Evolutionary conservation across 257 asterid species (phyloP).

Genomic region (Solanum habrochaites): DNA sequence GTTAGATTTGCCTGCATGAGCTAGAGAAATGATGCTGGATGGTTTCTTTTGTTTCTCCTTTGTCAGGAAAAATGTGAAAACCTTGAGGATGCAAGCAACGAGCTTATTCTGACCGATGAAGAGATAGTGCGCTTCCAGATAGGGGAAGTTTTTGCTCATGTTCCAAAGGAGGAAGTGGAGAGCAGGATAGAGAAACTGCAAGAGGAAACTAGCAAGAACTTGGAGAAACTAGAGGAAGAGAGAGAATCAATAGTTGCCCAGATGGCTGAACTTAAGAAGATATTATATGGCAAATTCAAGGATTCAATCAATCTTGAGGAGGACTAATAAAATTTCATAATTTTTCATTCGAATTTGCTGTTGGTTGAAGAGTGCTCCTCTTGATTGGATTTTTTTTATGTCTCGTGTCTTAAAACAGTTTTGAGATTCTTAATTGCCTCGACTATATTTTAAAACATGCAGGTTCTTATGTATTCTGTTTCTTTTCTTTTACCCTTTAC

Average conservation of each 20-base stretch:
- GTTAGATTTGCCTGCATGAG: too few species aligned
- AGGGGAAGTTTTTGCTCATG: conserved; percentile 87
- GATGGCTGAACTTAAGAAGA: conserved; percentile 77
- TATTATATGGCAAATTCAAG: conserved; percentile 67
- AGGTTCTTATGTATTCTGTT: neutral
- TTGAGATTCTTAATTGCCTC: neutral
- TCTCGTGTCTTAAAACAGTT: neutral
- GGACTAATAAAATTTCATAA: conserved; percentile 24
- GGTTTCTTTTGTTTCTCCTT: neutral
- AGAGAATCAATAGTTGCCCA: conserved; percentile 49
- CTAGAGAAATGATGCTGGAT: neutral
- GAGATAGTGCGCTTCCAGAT: conserved; percentile 81
- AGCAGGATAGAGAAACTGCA: conserved; percentile 70
- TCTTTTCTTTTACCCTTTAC: neutral
- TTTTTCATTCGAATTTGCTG: neutral
- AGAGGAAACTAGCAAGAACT: conserved; percentile 49
- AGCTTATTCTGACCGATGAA: conserved; percentile 81
- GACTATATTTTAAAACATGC: neutral
- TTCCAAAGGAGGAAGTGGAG: conserved; percentile 79
- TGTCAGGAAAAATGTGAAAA: conserved; percentile 66
- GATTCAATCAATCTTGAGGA: conserved; percentile 93
- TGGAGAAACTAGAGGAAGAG: conserved; percentile 75
- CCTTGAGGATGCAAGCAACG: conserved; percentile 90
- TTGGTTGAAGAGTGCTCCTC: neutral
- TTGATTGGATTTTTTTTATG: neutral